phyloP scores from a whole-genome alignment of 768 basidiomycete genomes.

The Auricularia heimuer region DNA sequence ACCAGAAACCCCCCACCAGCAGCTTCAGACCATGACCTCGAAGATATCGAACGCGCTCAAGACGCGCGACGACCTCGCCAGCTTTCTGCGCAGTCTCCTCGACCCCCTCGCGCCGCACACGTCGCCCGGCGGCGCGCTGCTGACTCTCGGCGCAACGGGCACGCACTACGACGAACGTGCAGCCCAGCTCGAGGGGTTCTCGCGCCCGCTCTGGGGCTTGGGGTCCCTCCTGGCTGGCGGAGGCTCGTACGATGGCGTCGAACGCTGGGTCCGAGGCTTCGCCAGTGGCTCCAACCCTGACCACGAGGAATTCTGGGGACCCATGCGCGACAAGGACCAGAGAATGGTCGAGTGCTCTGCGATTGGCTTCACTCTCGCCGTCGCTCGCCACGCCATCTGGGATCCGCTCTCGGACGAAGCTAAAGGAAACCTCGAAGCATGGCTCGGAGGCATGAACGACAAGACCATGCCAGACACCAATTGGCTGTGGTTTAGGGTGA shows the following conservation, averaged over 20 bases:
- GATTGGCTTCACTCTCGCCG: conserved; percentile 60
- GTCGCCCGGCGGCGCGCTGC: conserved; percentile 60
- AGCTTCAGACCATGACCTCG: background rate
- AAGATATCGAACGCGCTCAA: conserved; percentile 43
- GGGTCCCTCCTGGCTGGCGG: conserved; percentile 58
- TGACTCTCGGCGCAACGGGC: conserved; percentile 51
- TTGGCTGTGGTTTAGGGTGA: conserved; percentile 73
- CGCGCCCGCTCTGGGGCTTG: conserved; percentile 68
- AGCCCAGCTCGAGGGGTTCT: conserved; percentile 62
- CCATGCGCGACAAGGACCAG: conserved; percentile 66
- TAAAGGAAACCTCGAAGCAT: conserved; percentile 49
- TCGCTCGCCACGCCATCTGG: conserved; percentile 57
- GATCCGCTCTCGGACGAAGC: conserved; percentile 43
- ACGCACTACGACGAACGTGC: conserved; percentile 67
- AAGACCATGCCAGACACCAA: conserved; percentile 80
- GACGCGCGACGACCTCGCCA: conserved; percentile 48
- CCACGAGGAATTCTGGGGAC: conserved; percentile 65
- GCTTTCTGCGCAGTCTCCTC: conserved; percentile 48
- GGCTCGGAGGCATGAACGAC: conserved; percentile 70
- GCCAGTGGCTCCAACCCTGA: conserved; percentile 58
- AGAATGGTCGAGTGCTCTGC: conserved; percentile 77
- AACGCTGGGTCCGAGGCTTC: conserved; percentile 58
- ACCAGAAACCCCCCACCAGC: background rate
- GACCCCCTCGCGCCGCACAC: conserved; percentile 61
- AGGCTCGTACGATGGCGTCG: conserved; percentile 43